Conservation (phyloP, 306 rosid species). For the Quercus ilex region DNA sequence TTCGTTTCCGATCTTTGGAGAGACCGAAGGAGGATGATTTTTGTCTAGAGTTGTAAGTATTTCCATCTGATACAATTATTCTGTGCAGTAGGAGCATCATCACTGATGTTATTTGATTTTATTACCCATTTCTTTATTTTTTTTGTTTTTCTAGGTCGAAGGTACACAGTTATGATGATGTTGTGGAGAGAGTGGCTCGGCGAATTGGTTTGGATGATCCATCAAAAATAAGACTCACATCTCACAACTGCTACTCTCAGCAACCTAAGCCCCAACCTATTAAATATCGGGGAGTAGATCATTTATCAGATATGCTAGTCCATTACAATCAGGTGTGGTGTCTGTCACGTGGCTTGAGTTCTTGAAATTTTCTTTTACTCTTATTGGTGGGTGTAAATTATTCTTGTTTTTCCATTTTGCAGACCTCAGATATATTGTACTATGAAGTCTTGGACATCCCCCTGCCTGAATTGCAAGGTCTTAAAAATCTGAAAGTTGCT, state of each 20-base stretch:
- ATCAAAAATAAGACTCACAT: slow-evolving; percentile 76
- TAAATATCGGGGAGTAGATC: slow-evolving; percentile 70
- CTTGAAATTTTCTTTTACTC: not conserved
- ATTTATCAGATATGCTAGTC: slow-evolving; percentile 73
- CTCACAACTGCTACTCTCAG: slow-evolving; percentile 87
- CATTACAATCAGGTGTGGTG: slow-evolving; percentile 81
- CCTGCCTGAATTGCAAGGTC: slow-evolving; percentile 77
- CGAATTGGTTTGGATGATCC: slow-evolving; percentile 69
- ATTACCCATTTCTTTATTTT: not conserved
- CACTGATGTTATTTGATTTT: not conserved
- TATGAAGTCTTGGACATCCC: slow-evolving; percentile 84
- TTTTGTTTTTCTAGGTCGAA: slow-evolving; percentile 45
- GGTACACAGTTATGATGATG: slow-evolving; percentile 61
- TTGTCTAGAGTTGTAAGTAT: slow-evolving; percentile 72
- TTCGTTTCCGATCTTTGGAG: slow-evolving; percentile 81
- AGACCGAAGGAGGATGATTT: slow-evolving; percentile 92
- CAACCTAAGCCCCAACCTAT: slow-evolving; percentile 91
- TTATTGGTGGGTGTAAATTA: slow-evolving; percentile 10
- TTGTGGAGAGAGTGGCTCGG: slow-evolving; percentile 62
- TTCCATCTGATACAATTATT: not conserved
- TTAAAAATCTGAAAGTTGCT: slow-evolving; percentile 76
- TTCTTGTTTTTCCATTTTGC: slow-evolving; percentile 14
- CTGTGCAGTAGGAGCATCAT: not conserved
- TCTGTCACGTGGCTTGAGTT: slow-evolving; percentile 7
- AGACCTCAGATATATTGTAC: slow-evolving; percentile 71